Evolutionary conservation across 2,329 filamentous ascomycete genomes (phyloP), one percentile per base, ranked within the genome.

Genomic region (Nothomitra cinnamomea): DNA sequence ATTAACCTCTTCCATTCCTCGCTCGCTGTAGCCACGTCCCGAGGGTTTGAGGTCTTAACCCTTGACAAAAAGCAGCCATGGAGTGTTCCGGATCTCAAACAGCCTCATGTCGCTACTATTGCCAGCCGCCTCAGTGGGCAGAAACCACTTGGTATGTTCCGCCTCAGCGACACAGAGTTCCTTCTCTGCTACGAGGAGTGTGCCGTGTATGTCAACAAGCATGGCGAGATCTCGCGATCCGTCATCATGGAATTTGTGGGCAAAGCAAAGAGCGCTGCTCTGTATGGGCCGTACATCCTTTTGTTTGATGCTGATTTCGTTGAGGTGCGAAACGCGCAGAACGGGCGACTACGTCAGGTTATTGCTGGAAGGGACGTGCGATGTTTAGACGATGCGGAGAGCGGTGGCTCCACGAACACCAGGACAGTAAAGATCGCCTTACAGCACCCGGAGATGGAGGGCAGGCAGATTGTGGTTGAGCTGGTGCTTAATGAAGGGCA

Each of bases 211-310:
- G 85, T 96, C 64, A 94, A 98, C 72, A 95, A 96, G 69, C 88
- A 96, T 67, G 92, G 92, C 59, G 92, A 98, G 57, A 87, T 98
- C 25, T 90, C 82, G 40, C 84, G 94, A 47, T 87, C 84, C 25
- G 87, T 96, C 55, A 89, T 96, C 62, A 95, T 98, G 88, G 88
- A 96, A 65, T 98, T 96, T 66, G 92, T 94, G n/a, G 92, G 92
- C 59, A 90, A 84, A 62, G 92, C 92, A 1, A 82, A 83, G 57
- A 80, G 81, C 12, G 89, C 89, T 1, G 92, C 88, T 57, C 82
- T 96, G 70, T 94, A 87, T 61, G 89, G 88, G 1, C 84, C 88
- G 55, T 96, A 95, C 65, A 77, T 98, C 3, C 73, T 98, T 6
- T 78, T 98, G 3, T 95, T 96, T 70, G 92, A 95, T 65, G 83